Evolutionary conservation across 805 yeast species (phyloP).

Genomic region (Henningerozyma blattae): DNA sequence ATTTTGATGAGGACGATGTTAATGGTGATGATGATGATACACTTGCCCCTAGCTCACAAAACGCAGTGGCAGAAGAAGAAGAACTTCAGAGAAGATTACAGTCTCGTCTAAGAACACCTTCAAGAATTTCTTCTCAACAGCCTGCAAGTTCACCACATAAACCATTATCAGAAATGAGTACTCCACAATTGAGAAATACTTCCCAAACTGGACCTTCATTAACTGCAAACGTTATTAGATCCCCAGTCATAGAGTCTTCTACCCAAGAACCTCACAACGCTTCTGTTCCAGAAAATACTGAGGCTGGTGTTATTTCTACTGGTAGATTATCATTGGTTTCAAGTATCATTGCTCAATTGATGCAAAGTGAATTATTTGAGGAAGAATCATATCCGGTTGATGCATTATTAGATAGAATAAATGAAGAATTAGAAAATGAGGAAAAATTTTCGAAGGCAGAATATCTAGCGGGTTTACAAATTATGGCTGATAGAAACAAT

Average conservation of each 20-base stretch:
- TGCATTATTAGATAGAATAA: slow-evolving; percentile 29
- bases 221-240: not conserved
- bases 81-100: slow-evolving; percentile 19
- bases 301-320: slow-evolving; percentile 33
- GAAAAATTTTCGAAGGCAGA: slow-evolving; percentile 35
- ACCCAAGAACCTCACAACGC: not conserved
- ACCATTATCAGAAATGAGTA: slow-evolving; percentile 16
- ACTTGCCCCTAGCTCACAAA: slow-evolving; percentile 6
- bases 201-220: slow-evolving; percentile 9
- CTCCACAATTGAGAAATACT: slow-evolving; percentile 13
- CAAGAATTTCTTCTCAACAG: slow-evolving; percentile 8
- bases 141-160: slow-evolving; percentile 3
- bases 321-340: slow-evolving; percentile 37
- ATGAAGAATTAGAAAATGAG: slow-evolving; percentile 31
- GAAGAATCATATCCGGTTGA: slow-evolving; percentile 33
- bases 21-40: slow-evolving; percentile 8
- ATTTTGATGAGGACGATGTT: slow-evolving; percentile 18
- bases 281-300: not conserved
- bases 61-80: slow-evolving; percentile 21
- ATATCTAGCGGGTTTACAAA: slow-evolving; percentile 31
- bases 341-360: slow-evolving; percentile 34
- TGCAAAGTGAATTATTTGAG: slow-evolving; percentile 32
- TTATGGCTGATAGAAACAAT: slow-evolving; percentile 34
- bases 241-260: not conserved
- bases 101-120: slow-evolving; percentile 20